Base-by-base conservation (phyloP, 2,329 filamentous ascomycete genomes). In the Arthrobotrys musiformis region DNA sequence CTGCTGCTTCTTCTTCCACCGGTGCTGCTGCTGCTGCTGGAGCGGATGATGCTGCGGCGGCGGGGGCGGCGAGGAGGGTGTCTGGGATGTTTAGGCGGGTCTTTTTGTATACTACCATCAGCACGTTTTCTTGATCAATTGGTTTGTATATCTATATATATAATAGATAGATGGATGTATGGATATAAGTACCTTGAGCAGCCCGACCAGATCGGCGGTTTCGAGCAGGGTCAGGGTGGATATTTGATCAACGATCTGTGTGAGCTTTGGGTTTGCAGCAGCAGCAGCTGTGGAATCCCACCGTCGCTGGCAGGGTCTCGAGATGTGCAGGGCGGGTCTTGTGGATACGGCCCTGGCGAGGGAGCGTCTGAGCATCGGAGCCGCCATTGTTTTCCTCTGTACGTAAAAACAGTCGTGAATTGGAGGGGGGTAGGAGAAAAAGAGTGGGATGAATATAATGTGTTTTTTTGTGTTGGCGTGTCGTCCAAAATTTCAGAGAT, bases 141-240 rank as follows among this genome's bases (percentile, higher is more conserved):
- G n/a, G n/a, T n/a, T n/a, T n/a, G 50, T 33, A 8, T 40, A 19
- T 42, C 35, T 42, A 9, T 48, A 19, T n/a, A n/a, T n/a, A n/a
- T n/a, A n/a, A n/a, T n/a, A n/a, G n/a, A n/a, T n/a, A n/a, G n/a
- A n/a, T 42, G 40, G 1, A 44, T 44, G 30, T 15, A 19, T 24
- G 5, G 6, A 63, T 60, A 35, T 13, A 46, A 62, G 54, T 86
- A 98, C 95, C 92, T 99, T 99, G 83, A 99, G 87, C 85, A 90
- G 93, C 67, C 94, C 90, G 67, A 99, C 95, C 77, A 99, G 88
- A 84, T 98, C 95, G 73, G 96, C 94, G 42, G 95, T 99, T 89
- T 99, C 96, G 82, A 99, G 86, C 74, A 99, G 88, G 50, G 94
- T 99, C 89, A 99, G 91, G 89, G 95, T 91, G 86, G 94, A 97